Evolutionary conservation across 805 yeast genomes (phyloP), one percentile per base, ranked within the genome.

Genomic region (Priceomyces castillae): DNA sequence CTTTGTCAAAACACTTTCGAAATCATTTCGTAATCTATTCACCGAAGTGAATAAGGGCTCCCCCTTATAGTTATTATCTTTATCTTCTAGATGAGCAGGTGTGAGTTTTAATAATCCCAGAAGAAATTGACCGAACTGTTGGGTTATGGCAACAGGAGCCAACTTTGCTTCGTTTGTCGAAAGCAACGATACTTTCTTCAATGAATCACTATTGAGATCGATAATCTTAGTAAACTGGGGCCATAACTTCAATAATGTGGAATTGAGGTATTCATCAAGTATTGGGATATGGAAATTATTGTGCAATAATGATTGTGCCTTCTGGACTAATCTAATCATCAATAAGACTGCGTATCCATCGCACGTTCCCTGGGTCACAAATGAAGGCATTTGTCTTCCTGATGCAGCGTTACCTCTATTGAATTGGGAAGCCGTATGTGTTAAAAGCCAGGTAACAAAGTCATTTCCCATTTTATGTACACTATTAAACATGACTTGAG

Each of bases 261-360:
- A 69, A 52, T 85, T 81, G 49, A 84, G 71, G 59, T 84, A 86
- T 46, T 80, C 86, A 48, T 83, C 88, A 60, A 82, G 66, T 4
- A 81, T 81, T 0, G 95, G 90, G 2, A 85, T 80, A 44, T 77
- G 77, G 44, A 67, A 62, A 46, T 86, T 74, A 48, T 78, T 83
- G 56, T 86, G 90, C 18, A 86, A 65, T 49, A 80, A 83, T 42
- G 76, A 75, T 47, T 80, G 85, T 43, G 86, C 62, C 3, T 75
- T 73, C 48, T 87, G 90, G 1, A 82, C 71, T 23, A 89, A 62
- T 40, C 96, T 71, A 23, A 92, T 86, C 54, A 86, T 78, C 4
- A 90, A 73, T 37, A 94, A 65, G 2, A 89, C 69, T 0, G 96
- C 97, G 61, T 82, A 86, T 1, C 82, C 77, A 59, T 94, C 99